A percentile compares a stretch with the other conserved stretches of the same genome.
These are phyloP conservation scores for Pisolithus marmoratus DNA, from an alignment of 768 basidiomycete species.

Conservation along the genomic window DNA sequence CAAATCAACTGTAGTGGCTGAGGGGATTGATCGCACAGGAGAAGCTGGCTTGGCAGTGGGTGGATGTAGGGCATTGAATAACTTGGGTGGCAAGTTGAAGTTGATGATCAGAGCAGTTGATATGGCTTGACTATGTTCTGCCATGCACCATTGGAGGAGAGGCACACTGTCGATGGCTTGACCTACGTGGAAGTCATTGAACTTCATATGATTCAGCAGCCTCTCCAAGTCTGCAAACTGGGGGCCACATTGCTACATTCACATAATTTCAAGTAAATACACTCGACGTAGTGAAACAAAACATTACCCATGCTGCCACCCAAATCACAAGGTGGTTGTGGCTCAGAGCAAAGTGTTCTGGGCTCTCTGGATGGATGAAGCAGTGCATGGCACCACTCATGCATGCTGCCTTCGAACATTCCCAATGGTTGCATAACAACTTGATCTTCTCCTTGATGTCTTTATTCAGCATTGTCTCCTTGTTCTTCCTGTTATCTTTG, in stretches of 20 bases:
- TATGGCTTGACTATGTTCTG: background rate
- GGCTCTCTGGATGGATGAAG: background rate
- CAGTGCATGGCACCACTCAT: background rate
- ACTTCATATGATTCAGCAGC: background rate
- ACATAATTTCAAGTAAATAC: background rate
- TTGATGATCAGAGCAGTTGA: background rate
- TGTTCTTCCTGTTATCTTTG: background rate
- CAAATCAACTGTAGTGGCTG: background rate
- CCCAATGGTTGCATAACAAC: background rate
- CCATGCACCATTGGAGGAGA: background rate
- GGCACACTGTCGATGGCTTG: background rate
- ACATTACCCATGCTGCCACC: slow-evolving; percentile 1
- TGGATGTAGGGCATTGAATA: background rate
- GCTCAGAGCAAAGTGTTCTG: background rate
- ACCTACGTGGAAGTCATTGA: background rate
- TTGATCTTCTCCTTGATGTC: background rate
- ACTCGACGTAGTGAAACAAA: background rate
- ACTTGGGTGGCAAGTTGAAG: background rate
- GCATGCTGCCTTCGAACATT: slow-evolving; percentile 1
- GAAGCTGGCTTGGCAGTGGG: background rate
- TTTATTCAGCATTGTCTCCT: background rate
- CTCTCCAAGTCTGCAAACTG: background rate
- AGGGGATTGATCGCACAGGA: background rate
- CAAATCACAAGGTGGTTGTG: slow-evolving; percentile 2
- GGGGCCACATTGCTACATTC: background rate